These are phyloP conservation scores for Diplosphaera chodatii DNA, from an alignment of 139 green algal species.

Conservation along the genomic window DNA sequence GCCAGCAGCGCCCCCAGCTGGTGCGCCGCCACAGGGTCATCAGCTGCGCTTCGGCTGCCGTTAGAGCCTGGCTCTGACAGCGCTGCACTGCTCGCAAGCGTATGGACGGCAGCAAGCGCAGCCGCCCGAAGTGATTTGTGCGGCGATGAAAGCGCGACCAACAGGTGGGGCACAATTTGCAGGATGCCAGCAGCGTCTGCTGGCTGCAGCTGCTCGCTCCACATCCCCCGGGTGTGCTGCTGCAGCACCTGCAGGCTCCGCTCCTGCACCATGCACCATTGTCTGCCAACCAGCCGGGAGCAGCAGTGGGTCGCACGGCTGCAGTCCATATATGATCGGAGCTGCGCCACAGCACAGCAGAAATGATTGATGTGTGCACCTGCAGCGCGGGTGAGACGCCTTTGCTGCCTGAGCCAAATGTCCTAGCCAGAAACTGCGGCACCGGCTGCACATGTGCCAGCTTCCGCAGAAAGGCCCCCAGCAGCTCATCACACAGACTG, in stretches of 20 bases:
- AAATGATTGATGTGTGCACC: neutral
- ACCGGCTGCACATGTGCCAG: neutral
- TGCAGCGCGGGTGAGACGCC: neutral
- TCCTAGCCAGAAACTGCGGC: neutral
- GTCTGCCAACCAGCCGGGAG: too few relatives aligned
- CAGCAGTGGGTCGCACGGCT: too few relatives aligned
- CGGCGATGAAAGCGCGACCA: neutral
- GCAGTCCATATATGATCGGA: too few relatives aligned
- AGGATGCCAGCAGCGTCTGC: too few relatives aligned
- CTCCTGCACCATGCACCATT: too few relatives aligned
- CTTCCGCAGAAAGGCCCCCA: neutral
- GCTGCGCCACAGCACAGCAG: too few relatives aligned
- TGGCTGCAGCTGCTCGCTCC: neutral
- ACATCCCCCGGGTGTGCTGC: neutral
- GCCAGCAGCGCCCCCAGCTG: neutral
- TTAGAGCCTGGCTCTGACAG: too few relatives aligned
- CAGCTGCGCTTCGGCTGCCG: too few relatives aligned
- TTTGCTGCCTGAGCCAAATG: neutral
- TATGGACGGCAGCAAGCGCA: neutral
- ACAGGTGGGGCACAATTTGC: neutral
- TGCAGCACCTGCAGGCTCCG: neutral
- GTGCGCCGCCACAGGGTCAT: neutral
- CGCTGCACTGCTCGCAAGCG: too few relatives aligned
- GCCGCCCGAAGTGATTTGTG: neutral
- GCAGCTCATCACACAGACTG: neutral